These are phyloP conservation scores for Saxispiralis lemnorum DNA, from an alignment of 495 filamentous ascomycete species.

Conservation along the genomic window DNA sequence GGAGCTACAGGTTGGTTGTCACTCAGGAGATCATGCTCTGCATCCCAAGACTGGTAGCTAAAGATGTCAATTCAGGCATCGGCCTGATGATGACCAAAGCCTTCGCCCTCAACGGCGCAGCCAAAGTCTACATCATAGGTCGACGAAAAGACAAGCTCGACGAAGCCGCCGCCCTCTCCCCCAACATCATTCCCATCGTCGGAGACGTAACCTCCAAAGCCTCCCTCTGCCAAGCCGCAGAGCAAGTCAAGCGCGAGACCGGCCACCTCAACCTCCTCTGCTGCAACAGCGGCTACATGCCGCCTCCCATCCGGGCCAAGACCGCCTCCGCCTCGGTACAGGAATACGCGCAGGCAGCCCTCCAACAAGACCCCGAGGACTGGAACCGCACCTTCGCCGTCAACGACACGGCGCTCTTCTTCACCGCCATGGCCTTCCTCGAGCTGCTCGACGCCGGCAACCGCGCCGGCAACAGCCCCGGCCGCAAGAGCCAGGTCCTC, in stretches of 20 bases:
- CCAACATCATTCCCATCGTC: conserved; percentile 23
- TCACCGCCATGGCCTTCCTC: conserved; percentile 28
- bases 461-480: conserved; percentile 14
- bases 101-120: conserved; percentile 44
- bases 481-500: conserved; percentile 24
- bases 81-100: conserved; percentile 47
- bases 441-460: conserved; percentile 29
- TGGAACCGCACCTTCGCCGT: conserved; percentile 19
- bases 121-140: conserved; percentile 52
- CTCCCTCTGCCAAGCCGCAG: conserved; percentile 20
- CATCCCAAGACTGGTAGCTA: background rate
- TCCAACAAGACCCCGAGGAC: conserved; percentile 12
- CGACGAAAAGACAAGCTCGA: conserved; percentile 31
- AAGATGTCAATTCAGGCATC: conserved; percentile 31
- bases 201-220: conserved; percentile 30
- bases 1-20: conserved; percentile 34
- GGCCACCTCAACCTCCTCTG: conserved; percentile 24
- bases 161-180: conserved; percentile 22
- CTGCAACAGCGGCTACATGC: conserved; percentile 16
- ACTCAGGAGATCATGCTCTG: background rate
- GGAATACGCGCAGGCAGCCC: conserved; percentile 13
- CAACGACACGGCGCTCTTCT: conserved; percentile 25
- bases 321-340: conserved; percentile 1
- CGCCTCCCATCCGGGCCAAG: conserved; percentile 5
- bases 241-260: conserved; percentile 22